A percentile compares a stretch with the other conserved stretches of the same genome.
These are phyloP conservation scores for Scheffersomyces insectosa DNA, from an alignment of 1,139 yeast genomes.

Conservation along the genomic window DNA sequence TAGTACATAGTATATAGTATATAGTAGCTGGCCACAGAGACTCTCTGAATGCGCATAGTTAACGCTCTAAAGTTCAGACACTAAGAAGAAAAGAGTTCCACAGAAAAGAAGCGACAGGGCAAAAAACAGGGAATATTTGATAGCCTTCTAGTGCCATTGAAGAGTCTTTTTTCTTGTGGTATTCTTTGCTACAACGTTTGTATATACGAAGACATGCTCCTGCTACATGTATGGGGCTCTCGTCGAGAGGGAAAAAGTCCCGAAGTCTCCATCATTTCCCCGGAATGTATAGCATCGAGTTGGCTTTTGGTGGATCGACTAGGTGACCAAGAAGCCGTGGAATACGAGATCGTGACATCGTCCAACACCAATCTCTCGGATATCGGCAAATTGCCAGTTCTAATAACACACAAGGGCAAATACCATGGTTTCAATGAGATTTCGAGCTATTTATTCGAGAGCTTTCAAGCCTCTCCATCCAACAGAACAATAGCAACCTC, in stretches of 20 bases:
- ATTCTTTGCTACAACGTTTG: not conserved
- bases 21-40: too few relatives aligned
- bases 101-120: too few relatives aligned
- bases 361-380: conserved; percentile 60
- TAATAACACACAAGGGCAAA: conserved; percentile 31
- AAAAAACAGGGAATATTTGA: too few relatives aligned
- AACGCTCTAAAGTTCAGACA: too few relatives aligned
- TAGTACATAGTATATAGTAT: too few relatives aligned
- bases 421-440: conserved; percentile 55
- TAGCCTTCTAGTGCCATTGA: too few relatives aligned
- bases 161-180: too few relatives aligned
- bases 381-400: conserved; percentile 56
- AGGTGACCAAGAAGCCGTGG: not conserved
- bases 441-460: conserved; percentile 19
- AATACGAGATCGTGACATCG: conserved; percentile 45
- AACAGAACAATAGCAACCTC: too few relatives aligned
- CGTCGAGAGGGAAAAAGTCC: conserved; percentile 13
- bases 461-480: not conserved
- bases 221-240: conserved; percentile 60
- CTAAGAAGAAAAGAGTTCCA: too few relatives aligned
- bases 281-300: conserved; percentile 38
- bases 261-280: conserved; percentile 37
- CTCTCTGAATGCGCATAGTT: too few relatives aligned
- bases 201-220: not conserved
- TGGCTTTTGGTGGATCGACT: conserved; percentile 27